Evolutionary conservation across 768 basidiomycete genomes (phyloP).

Genomic region (Serendipita vermifera): DNA sequence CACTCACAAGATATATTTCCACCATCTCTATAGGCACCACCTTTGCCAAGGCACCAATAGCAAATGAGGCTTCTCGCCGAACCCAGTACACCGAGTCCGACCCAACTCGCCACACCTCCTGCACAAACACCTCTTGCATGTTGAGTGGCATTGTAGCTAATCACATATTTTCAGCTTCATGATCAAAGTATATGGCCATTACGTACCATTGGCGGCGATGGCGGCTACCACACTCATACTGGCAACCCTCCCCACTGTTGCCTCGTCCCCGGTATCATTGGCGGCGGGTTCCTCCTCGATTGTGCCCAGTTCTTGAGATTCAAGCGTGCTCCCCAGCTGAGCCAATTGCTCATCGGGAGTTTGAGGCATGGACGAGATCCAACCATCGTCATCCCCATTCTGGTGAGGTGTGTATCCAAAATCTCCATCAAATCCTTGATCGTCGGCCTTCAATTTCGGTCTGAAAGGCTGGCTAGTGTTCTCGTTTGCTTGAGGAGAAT

Average conservation of each 20-base stretch:
- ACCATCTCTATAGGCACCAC: conserved; percentile 68
- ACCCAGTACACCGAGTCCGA: conserved; percentile 64
- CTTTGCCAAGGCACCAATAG: conserved; percentile 78
- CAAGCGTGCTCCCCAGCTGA: background rate
- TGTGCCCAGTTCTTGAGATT: background rate
- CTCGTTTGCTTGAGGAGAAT: background rate
- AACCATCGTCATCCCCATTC: background rate
- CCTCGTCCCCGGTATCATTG: conserved; percentile 47
- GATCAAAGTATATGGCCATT: conserved; percentile 7
- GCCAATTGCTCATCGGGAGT: conserved; percentile 2
- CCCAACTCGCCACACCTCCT: conserved; percentile 57
- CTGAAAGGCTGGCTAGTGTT: no score
- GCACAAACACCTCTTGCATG: conserved; percentile 51
- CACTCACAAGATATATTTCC: conserved; percentile 43
- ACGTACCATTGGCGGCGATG: conserved; percentile 62
- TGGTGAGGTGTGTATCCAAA: background rate
- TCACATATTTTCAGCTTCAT: background rate
- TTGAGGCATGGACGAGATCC: conserved; percentile 9
- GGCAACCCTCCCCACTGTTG: conserved; percentile 70
- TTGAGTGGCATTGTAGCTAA: conserved; percentile 15
- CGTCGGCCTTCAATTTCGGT: background rate
- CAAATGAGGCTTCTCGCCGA: conserved; percentile 73
- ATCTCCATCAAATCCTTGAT: background rate
- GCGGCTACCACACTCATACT: conserved; percentile 92
- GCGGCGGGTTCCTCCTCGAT: conserved; percentile 15